Evolutionary conservation across 768 basidiomycete genomes (phyloP), one percentile per base, ranked within the genome.

Genomic region (Chalciporus sphaerocephalus): DNA sequence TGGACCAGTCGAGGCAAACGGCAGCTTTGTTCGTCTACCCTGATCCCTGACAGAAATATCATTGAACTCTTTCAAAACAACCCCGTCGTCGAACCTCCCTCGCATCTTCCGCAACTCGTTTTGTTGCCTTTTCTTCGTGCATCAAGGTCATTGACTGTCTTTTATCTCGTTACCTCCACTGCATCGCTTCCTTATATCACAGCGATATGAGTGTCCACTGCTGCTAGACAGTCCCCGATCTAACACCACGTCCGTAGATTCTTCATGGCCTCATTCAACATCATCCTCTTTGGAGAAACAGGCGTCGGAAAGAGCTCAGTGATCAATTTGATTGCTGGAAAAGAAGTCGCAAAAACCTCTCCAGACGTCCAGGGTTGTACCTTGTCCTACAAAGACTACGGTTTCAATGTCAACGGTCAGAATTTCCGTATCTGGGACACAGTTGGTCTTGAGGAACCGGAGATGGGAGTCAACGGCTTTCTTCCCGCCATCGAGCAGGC

Each of bases 221-320:
- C 18, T 9, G 22, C 21, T 38, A 16, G 57, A 56, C 49, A 39
- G 15, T 15, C 7, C 5, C 32, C 40, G 54, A 59, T 58, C 58
- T 58, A n/a, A 58, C 22, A 32, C n/a, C 15, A 18, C 21, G 12
- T 10, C 23, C 15, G 25, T 40, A 58, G 57, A 44, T 17, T 37
- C 40, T 17, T 12, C 52, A 59, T 61, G 57, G 41, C 44, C 32
- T 27, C 54, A 28, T 39, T 62, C 39, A 75, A 75, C 47, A 58
- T 74, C 42, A 61, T 75, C 33, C 32, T 75, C 2, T 75, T 75
- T 44, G 74, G 74, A 6, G 73, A 74, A 52, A 67, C 69, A 0
- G 74, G 74, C 13, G 51, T 62, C 2, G 63, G 63, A n/a, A 65
- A 65, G 53, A 65, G 65, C 48, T 65, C 63, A 8, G 57, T 65